Percentiles rank a stretch among this genome's conserved stretches.
phyloP scores from a whole-genome alignment of 2,329 filamentous ascomycete genomes.

The Colletotrichum paranaense region DNA sequence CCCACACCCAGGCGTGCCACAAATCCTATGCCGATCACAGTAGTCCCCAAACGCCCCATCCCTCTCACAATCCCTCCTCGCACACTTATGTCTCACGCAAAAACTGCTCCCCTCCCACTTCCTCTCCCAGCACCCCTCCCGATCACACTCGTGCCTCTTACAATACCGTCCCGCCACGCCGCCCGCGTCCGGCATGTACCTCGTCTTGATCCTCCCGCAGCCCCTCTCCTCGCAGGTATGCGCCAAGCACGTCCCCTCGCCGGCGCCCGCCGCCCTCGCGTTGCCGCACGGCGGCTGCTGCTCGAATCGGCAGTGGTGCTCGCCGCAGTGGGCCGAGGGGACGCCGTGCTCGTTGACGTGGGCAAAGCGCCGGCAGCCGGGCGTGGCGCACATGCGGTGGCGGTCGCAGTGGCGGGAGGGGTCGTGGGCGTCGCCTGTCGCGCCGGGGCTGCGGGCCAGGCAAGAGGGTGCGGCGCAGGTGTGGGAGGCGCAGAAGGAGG shows the following conservation, averaged over 20 bases:
- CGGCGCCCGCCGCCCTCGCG: constrained; percentile 34
- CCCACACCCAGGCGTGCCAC: constrained; percentile 26
- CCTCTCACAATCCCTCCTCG: constrained; percentile 41
- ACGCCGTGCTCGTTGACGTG: constrained; percentile 42
- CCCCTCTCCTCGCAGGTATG: constrained; percentile 39
- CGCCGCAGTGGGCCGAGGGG: constrained; percentile 41
- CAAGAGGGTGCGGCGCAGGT: constrained; percentile 43
- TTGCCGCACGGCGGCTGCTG: constrained; percentile 39
- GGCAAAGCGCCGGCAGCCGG: constrained; percentile 40
- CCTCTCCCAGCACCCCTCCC: constrained; percentile 38
- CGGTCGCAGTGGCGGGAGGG: constrained; percentile 42
- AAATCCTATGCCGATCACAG: constrained; percentile 39
- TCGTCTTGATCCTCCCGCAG: constrained; percentile 38
- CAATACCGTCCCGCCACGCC: constrained; percentile 25
- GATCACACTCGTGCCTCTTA: constrained; percentile 42
- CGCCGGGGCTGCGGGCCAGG: constrained; percentile 38
- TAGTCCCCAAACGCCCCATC: constrained; percentile 32
- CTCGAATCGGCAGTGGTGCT: constrained; percentile 43
- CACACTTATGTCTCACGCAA: constrained; percentile 43
- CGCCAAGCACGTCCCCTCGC: constrained; percentile 36
- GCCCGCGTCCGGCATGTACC: not conserved
- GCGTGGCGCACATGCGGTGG: constrained; percentile 41
- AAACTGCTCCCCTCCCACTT: constrained; percentile 37
- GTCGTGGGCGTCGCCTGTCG: constrained; percentile 31
- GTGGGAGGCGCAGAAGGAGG: constrained; percentile 40